phyloP scores from a whole-genome alignment of 73 alveolate species.

The Paramecium caudatum region DNA sequence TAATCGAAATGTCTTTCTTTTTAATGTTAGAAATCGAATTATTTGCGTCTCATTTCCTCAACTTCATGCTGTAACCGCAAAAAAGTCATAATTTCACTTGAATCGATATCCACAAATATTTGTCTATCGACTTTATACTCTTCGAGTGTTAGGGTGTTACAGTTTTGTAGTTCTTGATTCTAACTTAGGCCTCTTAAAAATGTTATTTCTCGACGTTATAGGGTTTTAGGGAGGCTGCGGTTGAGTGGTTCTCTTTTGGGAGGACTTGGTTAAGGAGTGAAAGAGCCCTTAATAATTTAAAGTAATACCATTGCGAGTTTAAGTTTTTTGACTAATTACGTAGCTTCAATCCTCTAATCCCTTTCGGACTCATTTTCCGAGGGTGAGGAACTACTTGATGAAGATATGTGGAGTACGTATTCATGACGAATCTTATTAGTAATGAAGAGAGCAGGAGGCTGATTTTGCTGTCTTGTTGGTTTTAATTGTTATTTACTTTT shows the following conservation, averaged over 20 bases:
- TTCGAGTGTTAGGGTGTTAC: background rate
- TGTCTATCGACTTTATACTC: constrained; percentile 53
- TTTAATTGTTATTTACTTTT: constrained; percentile 51
- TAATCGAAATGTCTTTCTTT: constrained; percentile 29
- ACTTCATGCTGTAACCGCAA: constrained; percentile 39
- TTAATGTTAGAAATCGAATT: constrained; percentile 5
- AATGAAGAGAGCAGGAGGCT: too few species aligned
- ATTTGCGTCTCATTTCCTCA: constrained; percentile 45
- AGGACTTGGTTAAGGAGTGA: background rate
- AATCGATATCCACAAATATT: constrained; percentile 46
- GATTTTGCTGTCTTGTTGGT: too few species aligned
- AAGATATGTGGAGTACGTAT: background rate
- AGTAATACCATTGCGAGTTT: constrained; percentile 9
- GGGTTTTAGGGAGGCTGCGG: background rate
- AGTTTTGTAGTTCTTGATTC: constrained; percentile 27
- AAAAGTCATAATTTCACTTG: constrained; percentile 21
- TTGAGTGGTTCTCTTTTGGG: background rate
- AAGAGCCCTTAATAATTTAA: background rate
- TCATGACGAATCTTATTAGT: too few species aligned
- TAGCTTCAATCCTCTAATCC: background rate
- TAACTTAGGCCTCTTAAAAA: background rate
- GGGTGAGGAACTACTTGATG: constrained; percentile 19
- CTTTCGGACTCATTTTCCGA: background rate
- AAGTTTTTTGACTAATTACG: background rate
- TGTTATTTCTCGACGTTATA: background rate